A percentile compares a stretch with the other conserved stretches of the same genome.
Evolutionary conservation across 2,329 filamentous ascomycete genomes (phyloP).

Genomic region (Sporothrix inflata): DNA sequence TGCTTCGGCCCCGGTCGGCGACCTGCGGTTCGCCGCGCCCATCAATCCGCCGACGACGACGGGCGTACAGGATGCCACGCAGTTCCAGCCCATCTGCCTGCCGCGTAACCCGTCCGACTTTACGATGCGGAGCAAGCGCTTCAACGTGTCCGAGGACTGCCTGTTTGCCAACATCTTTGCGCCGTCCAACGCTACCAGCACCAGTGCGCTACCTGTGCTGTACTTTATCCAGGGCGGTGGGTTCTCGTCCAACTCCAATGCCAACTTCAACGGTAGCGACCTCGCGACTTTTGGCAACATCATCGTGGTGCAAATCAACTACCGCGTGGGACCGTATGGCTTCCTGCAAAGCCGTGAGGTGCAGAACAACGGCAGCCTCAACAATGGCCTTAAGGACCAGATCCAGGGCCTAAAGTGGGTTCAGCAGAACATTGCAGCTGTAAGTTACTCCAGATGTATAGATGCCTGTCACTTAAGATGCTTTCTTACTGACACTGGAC

Average conservation of each 20-base stretch:
- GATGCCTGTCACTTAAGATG: not conserved
- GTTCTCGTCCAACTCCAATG: constrained; percentile 50
- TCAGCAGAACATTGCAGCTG: constrained; percentile 59
- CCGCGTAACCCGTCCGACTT: constrained; percentile 36
- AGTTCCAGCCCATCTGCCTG: constrained; percentile 40
- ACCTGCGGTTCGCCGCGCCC: constrained; percentile 69
- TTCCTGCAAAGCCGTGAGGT: constrained; percentile 69
- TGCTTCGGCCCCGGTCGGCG: constrained; percentile 68
- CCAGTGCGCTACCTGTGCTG: constrained; percentile 46
- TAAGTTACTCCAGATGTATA: not conserved
- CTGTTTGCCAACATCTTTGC: constrained; percentile 69
- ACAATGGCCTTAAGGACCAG: constrained; percentile 62
- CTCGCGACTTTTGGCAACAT: constrained; percentile 51
- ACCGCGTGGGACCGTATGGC: constrained; percentile 74
- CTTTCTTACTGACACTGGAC: not conserved
- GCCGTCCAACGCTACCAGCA: constrained; percentile 54
- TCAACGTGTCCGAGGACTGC: constrained; percentile 63
- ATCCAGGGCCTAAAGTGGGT: constrained; percentile 71
- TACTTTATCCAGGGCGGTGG: constrained; percentile 55
- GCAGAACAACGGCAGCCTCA: constrained; percentile 55
- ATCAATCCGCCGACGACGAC: constrained; percentile 58
- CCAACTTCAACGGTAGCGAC: constrained; percentile 60
- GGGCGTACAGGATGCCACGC: constrained; percentile 56
- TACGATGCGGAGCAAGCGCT: constrained; percentile 36
- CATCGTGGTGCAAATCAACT: constrained; percentile 74